Percentiles rank a stretch among this genome's conserved stretches.
Conservation (phyloP, 140 eudicot species). For the Anethum foeniculum region DNA sequence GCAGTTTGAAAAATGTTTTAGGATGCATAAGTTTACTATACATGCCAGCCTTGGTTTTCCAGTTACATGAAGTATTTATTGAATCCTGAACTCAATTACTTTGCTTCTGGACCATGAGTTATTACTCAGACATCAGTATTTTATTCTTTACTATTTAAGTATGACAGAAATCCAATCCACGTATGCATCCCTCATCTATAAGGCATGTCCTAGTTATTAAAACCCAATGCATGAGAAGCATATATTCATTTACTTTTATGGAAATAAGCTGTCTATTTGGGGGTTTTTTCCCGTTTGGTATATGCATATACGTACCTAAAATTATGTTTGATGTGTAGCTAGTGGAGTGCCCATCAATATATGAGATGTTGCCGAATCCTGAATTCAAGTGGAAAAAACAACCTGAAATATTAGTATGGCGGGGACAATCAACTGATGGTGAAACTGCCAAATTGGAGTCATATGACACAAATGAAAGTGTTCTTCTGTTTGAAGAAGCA, state of each 20-base stretch:
- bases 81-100: neutral
- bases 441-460: conserved; percentile 39
- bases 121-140: no score
- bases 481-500: conserved; percentile 60
- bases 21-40: neutral
- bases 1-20: neutral
- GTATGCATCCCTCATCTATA: neutral
- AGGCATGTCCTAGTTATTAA: neutral
- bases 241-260: neutral
- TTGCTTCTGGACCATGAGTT: neutral
- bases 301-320: neutral
- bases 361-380: conserved; percentile 85
- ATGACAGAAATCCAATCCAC: neutral
- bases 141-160: neutral
- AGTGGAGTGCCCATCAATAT: conserved; percentile 84
- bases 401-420: conserved; percentile 76
- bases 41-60: neutral
- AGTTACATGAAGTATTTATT: neutral
- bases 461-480: conserved; percentile 43
- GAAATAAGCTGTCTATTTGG: neutral
- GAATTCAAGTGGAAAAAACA: conserved; percentile 73
- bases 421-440: conserved; percentile 34
- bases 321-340: conserved; percentile 30
- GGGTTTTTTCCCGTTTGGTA: neutral
- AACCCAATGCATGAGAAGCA: neutral